Evolutionary conservation across 805 yeast species (phyloP), one percentile per base, ranked within the genome.

Genomic region (Lachancea waltii): DNA sequence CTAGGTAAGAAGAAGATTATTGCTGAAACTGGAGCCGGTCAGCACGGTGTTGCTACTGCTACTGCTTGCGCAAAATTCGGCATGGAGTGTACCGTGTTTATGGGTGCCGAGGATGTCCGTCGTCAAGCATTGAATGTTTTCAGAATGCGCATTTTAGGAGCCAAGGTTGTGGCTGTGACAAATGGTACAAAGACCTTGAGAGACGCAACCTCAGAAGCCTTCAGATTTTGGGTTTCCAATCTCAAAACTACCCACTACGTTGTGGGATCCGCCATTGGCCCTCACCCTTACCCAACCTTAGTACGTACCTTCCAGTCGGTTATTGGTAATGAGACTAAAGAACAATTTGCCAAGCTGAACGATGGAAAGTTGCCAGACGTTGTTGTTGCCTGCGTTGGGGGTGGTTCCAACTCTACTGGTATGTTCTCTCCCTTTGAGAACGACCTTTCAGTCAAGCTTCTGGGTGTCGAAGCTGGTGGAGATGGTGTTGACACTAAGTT

Each of bases 71-170:
- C 95, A 47, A 83, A 83, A 56, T 84, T 92, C 52, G 98, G 98
- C 36, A 63, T 92, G 64, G 76, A 83, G 60, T 92, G 98, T 70
- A 85, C 85, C 11, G 95, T 92, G 24, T 90, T 77, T 58, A 92
- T 92, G 99, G 99, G 99, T 46, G 97, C 97, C 31, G 98, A 92
- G 67, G 99, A 92, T 68, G 95, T 85, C 30, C 82, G 96, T 63
- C 85, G 99, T 66, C 99, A 92, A 72, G 97, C 99, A 10, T 72
- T 92, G 49, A 92, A 92, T 56, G 99, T 92, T 27, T 92, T 92
- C 73, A 79, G 99, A 70, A 92, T 92, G 95, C 75, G 86, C 63
- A 81, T 92, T 34, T 70, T 92, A 45, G 99, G 99, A 51, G 99
- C 99, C 28, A 81, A 84, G 39, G 98, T 92, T 42, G 77, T 90